These are phyloP conservation scores for Monosporascus sp. DNA, from an alignment of 2,329 filamentous ascomycete species.

Conservation along the genomic window DNA sequence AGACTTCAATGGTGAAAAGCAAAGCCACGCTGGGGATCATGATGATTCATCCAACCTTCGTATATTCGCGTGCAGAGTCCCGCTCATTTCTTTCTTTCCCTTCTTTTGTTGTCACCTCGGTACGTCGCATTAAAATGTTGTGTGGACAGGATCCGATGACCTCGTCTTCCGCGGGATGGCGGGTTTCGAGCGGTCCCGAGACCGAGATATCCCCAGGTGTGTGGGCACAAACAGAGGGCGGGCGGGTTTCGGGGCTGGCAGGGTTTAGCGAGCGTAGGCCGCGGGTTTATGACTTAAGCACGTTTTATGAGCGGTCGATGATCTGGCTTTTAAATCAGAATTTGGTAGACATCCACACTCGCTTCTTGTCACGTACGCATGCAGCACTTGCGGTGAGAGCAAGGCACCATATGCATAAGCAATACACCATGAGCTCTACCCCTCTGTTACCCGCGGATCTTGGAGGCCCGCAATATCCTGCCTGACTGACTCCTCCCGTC, in stretches of 20 bases:
- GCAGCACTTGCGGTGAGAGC: conserved; percentile 11
- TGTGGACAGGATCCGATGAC: not conserved
- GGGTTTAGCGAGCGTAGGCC: not conserved
- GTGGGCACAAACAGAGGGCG: not conserved
- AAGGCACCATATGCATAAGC: not conserved
- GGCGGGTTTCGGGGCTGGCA: not conserved
- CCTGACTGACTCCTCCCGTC: conserved; percentile 4
- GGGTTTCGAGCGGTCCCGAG: not conserved
- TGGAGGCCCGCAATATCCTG: conserved; percentile 1
- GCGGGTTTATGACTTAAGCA: conserved; percentile 25
- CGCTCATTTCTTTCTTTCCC: too few species aligned
- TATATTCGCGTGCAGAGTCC: too few species aligned
- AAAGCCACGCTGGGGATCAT: too few species aligned
- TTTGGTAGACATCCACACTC: not conserved
- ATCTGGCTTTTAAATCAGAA: conserved; percentile 11
- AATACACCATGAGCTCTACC: not conserved
- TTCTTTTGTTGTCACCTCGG: too few species aligned
- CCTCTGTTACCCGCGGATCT: too few species aligned
- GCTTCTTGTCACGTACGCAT: not conserved
- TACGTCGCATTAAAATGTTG: too few species aligned
- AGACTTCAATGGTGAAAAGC: too few species aligned
- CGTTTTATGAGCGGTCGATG: conserved; percentile 10
- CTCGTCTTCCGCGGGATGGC: not conserved
- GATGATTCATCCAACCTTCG: too few species aligned
- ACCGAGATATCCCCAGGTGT: not conserved